Evolutionary conservation across 345 rosid genomes (phyloP), one percentile per base, ranked within the genome.

Genomic region (Melaleuca quinquenervia): DNA sequence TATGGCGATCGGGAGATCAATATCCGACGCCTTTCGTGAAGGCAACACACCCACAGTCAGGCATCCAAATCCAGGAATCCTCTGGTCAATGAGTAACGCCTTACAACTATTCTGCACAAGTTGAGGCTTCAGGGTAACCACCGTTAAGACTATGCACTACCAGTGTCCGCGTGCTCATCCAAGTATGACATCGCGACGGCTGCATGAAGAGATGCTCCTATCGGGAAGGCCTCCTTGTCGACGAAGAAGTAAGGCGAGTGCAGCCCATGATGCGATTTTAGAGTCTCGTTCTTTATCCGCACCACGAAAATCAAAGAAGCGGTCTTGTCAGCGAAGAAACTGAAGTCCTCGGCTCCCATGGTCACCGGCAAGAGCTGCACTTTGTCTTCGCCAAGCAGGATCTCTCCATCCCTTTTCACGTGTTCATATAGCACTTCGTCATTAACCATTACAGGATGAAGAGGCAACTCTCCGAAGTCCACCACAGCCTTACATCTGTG

Each of bases 321-420:
- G 10, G 93, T 91, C 91, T 87, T 94, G 88, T 92, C 84, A 8
- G 96, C 89, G 86, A 88, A 95, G 93, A 92, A 93, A 85, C 96
- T 94, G 87, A 94, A 94, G 88, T 94, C 98, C 83, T 94, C 96
- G 29, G 90, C 90, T 62, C 95, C 96, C 95, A 93, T 92, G 26
- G 91, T 93, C 82, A 93, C 84, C 8, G 93, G 95, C 26, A 91
- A 53, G 15, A 92, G 90, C 82, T 92, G 87, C 87, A 94, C 91
- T 70, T 93, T 95, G 5, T 48, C 78, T 84, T 93, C 89, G 50
- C 98, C 97, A 6, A 92, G 90, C 82, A 94, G 85, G 4, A 78
- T 55, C 85, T 92, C 93, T 11, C 92, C 95, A 52, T 93, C 95
- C 85, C 85, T 87, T 86, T 89, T 94, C 3, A 89, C 89, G 56